Evolutionary conservation across 129 eudicot species (phyloP).

Genomic region (Lactuca saligna): DNA sequence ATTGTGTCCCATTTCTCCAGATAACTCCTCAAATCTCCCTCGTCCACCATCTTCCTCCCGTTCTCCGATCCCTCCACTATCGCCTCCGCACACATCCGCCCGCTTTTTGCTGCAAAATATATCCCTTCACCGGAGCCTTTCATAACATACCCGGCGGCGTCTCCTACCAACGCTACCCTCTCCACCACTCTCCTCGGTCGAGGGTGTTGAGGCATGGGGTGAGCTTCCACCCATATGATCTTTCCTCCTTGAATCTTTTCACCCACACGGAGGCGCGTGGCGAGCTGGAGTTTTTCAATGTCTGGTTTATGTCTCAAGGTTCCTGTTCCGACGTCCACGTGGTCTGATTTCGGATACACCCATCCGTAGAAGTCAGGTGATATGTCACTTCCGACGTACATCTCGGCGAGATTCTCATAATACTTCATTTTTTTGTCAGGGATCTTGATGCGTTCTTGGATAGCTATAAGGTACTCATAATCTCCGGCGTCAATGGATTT

Average conservation of each 20-base stretch:
- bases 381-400: conserved; percentile 66
- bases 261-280: conserved; percentile 36
- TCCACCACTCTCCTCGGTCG: conserved; percentile 45
- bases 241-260: conserved; percentile 50
- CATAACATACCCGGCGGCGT: neutral
- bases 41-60: conserved; percentile 49
- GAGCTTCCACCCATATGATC: conserved; percentile 59
- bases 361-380: conserved; percentile 72
- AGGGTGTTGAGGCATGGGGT: conserved; percentile 76
- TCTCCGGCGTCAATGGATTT: conserved; percentile 62
- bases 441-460: conserved; percentile 56
- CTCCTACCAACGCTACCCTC: neutral
- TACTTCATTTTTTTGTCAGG: conserved; percentile 59
- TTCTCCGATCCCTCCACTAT: conserved; percentile 56
- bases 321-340: conserved; percentile 70
- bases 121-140: conserved; percentile 31
- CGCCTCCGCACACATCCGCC: conserved; percentile 66
- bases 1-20: conserved; percentile 57
- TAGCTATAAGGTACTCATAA: conserved; percentile 62
- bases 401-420: conserved; percentile 60
- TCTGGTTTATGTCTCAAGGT: conserved; percentile 37
- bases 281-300: conserved; percentile 39
- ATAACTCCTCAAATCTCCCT: conserved; percentile 59
- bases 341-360: conserved; percentile 73
- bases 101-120: neutral